Conservation (phyloP, 331 rosid genomes). For the Acacia concinna region DNA sequence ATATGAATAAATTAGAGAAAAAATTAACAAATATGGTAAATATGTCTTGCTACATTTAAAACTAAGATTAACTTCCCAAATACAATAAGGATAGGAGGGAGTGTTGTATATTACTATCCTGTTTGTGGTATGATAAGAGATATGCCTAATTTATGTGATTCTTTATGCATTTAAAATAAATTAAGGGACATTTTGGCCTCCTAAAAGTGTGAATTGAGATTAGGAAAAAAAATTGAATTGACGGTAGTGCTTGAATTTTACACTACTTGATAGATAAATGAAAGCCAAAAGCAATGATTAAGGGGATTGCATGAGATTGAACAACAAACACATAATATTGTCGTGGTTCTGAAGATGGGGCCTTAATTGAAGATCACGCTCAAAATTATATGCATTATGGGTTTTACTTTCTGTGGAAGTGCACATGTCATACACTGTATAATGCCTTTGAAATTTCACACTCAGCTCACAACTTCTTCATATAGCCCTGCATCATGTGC, state of each 20-base stretch:
- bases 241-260: background rate
- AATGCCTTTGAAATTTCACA: background rate
- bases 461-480: conserved; percentile 14
- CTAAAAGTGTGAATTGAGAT: background rate
- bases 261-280: background rate
- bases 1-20: no score
- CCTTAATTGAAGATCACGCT: conserved; percentile 32
- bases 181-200: background rate
- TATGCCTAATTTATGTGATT: background rate
- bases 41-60: no score
- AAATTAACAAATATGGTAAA: no score
- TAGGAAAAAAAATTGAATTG: background rate
- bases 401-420: conserved; percentile 11
- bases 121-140: background rate
- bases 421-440: conserved; percentile 20
- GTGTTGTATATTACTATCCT: no score
- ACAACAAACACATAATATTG: conserved; percentile 10
- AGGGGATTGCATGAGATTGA: background rate
- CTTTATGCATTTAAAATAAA: background rate
- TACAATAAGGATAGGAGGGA: no score
- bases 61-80: no score
- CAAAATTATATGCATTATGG: conserved; percentile 6
- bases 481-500: background rate
- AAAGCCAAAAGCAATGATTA: conserved; percentile 7
- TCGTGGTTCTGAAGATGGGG: conserved; percentile 22